A percentile compares a stretch with the other conserved stretches of the same genome.
phyloP scores from a whole-genome alignment of 2,329 filamentous ascomycete genomes.

The Claviceps sp. region DNA sequence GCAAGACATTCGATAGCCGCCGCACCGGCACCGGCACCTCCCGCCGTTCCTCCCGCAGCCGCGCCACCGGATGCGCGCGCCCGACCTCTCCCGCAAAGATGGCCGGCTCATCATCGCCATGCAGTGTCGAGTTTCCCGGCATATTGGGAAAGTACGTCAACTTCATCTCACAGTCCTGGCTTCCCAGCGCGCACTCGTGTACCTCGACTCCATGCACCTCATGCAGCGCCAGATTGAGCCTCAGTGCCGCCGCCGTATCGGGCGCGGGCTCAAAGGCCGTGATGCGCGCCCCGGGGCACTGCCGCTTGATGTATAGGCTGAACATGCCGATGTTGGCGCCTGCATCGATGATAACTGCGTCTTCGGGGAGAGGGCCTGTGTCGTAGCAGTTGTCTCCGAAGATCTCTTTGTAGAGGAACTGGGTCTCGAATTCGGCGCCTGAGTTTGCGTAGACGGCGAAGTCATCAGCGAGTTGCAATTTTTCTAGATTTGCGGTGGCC shows the following conservation, averaged over 20 bases:
- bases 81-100: no score
- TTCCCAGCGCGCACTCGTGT: constrained; percentile 7
- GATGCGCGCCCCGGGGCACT: constrained; percentile 12
- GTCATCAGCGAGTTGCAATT: neutral
- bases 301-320: constrained; percentile 13
- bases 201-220: constrained; percentile 5
- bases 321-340: constrained; percentile 17
- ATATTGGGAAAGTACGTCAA: constrained; percentile 11
- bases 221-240: constrained; percentile 11
- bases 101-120: constrained; percentile 8
- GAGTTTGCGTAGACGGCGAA: constrained; percentile 5
- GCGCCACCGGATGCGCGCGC: neutral
- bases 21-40: constrained; percentile 8
- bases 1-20: constrained; percentile 11
- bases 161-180: neutral
- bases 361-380: constrained; percentile 4
- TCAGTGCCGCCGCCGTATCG: constrained; percentile 7
- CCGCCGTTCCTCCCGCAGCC: constrained; percentile 2
- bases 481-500: neutral
- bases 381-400: constrained; percentile 13
- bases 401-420: constrained; percentile 13
- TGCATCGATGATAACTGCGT: constrained; percentile 12
- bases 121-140: constrained; percentile 13
- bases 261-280: constrained; percentile 15
- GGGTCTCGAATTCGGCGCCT: constrained; percentile 7